These are phyloP conservation scores for Aspergillus novofumigatus DNA, from an alignment of 2,329 filamentous ascomycete species.

Conservation along the genomic window DNA sequence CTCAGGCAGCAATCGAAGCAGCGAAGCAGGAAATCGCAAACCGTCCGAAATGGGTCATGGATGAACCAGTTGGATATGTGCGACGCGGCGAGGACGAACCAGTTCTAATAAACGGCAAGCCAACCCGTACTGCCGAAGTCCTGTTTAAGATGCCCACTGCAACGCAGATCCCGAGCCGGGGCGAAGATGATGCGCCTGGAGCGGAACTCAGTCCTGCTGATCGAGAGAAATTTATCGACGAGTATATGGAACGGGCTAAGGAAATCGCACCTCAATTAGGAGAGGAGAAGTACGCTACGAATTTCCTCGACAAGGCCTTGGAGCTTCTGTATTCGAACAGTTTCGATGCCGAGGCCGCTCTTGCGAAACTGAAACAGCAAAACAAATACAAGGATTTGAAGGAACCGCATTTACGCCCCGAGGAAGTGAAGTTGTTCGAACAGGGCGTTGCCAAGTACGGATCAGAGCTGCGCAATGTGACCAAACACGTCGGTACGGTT, in stretches of 20 bases:
- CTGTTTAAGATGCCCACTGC: constrained; percentile 71
- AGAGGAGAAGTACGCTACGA: constrained; percentile 73
- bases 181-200: constrained; percentile 38
- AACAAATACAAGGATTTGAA: constrained; percentile 70
- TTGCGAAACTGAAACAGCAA: constrained; percentile 64
- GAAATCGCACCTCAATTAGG: constrained; percentile 62
- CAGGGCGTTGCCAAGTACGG: constrained; percentile 86
- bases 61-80: constrained; percentile 83
- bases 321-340: constrained; percentile 67
- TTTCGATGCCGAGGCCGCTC: constrained; percentile 67
- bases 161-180: constrained; percentile 45
- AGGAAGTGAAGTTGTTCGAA: constrained; percentile 86
- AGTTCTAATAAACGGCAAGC: constrained; percentile 59
- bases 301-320: constrained; percentile 80
- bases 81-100: constrained; percentile 75
- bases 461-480: constrained; percentile 80
- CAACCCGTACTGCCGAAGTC: constrained; percentile 68
- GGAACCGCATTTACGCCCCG: constrained; percentile 72
- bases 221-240: constrained; percentile 61
- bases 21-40: constrained; percentile 75
- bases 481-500: constrained; percentile 74
- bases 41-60: constrained; percentile 88
- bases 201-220: constrained; percentile 33
- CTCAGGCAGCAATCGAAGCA: constrained; percentile 71
- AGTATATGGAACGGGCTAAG: constrained; percentile 70